Base-by-base conservation (phyloP, 2,329 filamentous ascomycete species). In the Leptographium flavum region DNA sequence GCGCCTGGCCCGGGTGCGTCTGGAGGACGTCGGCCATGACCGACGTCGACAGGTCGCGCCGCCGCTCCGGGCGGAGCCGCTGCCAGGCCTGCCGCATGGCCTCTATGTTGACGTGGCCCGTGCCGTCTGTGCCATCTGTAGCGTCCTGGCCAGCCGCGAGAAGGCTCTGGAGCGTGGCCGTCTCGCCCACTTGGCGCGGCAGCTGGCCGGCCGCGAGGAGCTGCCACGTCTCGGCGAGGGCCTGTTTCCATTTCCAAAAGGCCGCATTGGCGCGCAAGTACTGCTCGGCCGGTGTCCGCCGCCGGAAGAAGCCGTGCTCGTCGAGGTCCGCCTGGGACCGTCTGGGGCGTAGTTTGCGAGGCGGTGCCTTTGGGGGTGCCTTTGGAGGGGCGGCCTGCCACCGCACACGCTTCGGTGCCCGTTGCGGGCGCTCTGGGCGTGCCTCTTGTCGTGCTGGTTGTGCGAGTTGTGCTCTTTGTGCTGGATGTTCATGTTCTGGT, bases 21-120 rank as follows among this genome's bases (percentile, higher is more conserved):
- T 56, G 52, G 31, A 68, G 45, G 1, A 62, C 58, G 2, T 60
- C 61, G 6, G 67, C 47, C 57, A 68, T 63, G 17, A 58, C 42
- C 5, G 46, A 41, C 5, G 57, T 57, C 64, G 62, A 67, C 25
- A 49, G 49, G 11, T 48, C 33, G 25, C 48, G 48, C 25, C 60
- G 56, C 39, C 47, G 45, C 22, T 57, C 49, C 2, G 46, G 9
- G 3, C 61, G 52, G 5, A 63, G 43, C 9, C 42, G 42, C 13
- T 54, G 45, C 63, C 66, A 68, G 1, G 56, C 55, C 11, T 48
- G 51, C 21, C 52, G 55, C 59, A 69, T 64, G 7, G 49, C 11
- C 2, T 36, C 23, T 9, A 15, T 23, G 5, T 10, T 36, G 5
- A 14, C 28, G 9, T 5, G 11, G 3, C 23, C 22, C 4, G 19